Percentiles rank a stretch among this genome's conserved stretches.
These are phyloP conservation scores for Saturnispora galanensis DNA, from an alignment of 805 yeast genomes.

Conservation along the genomic window DNA sequence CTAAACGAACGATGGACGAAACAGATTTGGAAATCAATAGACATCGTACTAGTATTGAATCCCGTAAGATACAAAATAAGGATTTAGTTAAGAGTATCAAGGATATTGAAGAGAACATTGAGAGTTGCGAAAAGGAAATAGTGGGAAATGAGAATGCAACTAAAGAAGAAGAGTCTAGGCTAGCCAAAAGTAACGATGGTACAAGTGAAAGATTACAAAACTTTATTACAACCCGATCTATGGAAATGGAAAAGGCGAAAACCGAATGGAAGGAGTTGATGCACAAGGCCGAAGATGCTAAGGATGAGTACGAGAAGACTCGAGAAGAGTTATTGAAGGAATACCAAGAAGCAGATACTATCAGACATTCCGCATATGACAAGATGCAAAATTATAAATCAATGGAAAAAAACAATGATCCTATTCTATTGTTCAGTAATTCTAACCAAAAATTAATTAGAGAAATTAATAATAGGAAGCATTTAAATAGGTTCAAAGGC, in stretches of 20 bases:
- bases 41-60: constrained; percentile 2
- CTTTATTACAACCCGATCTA: constrained; percentile 14
- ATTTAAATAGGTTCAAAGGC: constrained; percentile 29
- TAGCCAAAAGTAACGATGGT: constrained; percentile 27
- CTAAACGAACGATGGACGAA: neutral
- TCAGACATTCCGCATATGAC: constrained; percentile 3
- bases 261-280: constrained; percentile 12
- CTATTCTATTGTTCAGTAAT: constrained; percentile 40
- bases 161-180: constrained; percentile 12
- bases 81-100: constrained; percentile 12
- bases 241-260: constrained; percentile 9
- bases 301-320: constrained; percentile 18
- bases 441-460: constrained; percentile 33
- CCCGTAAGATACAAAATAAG: constrained; percentile 10
- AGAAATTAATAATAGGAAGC: constrained; percentile 26
- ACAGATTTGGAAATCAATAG: constrained; percentile 1
- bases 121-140: constrained; percentile 7
- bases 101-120: constrained; percentile 13
- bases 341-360: neutral
- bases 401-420: constrained; percentile 12
- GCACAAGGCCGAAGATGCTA: constrained; percentile 8
- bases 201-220: constrained; percentile 27
- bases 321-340: constrained; percentile 1
- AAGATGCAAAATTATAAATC: constrained; percentile 5
- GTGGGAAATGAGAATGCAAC: constrained; percentile 5